Conservation (phyloP, 2,329 filamentous ascomycete genomes). For the Xenoacremonium recifei region DNA sequence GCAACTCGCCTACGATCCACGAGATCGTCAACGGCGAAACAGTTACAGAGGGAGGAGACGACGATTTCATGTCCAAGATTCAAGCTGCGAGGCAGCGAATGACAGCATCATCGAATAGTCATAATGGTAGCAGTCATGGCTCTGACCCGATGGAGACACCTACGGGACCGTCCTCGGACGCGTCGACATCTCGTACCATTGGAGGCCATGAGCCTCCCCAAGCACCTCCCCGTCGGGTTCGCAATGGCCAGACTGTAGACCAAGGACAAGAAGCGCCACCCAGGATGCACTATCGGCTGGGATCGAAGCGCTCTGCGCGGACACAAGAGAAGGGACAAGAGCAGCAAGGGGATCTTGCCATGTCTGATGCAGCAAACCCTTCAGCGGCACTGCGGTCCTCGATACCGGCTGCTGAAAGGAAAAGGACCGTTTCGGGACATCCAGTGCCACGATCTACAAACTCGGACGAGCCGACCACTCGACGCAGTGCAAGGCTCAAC, state of each 20-base stretch:
- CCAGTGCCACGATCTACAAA: constrained; percentile 53
- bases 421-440: constrained; percentile 90
- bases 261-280: constrained; percentile 57
- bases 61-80: constrained; percentile 57
- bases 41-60: constrained; percentile 43
- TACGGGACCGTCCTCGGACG: constrained; percentile 24
- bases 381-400: constrained; percentile 36
- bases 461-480: constrained; percentile 57
- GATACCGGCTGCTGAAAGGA: constrained; percentile 62
- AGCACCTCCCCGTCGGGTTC: constrained; percentile 52
- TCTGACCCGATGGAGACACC: constrained; percentile 65
- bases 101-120: constrained; percentile 35
- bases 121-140: constrained; percentile 37
- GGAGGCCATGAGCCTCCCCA: constrained; percentile 46
- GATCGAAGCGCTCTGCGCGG: constrained; percentile 40
- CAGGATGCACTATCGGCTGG: constrained; percentile 60
- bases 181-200: constrained; percentile 18
- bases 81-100: constrained; percentile 49
- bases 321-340: constrained; percentile 36
- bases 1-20: constrained; percentile 38
- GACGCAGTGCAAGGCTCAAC: constrained; percentile 70
- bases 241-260: constrained; percentile 53
- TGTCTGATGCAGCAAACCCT: constrained; percentile 40
- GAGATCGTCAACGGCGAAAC: constrained; percentile 43
- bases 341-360: constrained; percentile 35